Percentiles rank a stretch among this genome's conserved stretches.
These are phyloP conservation scores for Phoenix dactylifera DNA, from an alignment of 176 grass and related monocot genomes.

Conservation along the genomic window DNA sequence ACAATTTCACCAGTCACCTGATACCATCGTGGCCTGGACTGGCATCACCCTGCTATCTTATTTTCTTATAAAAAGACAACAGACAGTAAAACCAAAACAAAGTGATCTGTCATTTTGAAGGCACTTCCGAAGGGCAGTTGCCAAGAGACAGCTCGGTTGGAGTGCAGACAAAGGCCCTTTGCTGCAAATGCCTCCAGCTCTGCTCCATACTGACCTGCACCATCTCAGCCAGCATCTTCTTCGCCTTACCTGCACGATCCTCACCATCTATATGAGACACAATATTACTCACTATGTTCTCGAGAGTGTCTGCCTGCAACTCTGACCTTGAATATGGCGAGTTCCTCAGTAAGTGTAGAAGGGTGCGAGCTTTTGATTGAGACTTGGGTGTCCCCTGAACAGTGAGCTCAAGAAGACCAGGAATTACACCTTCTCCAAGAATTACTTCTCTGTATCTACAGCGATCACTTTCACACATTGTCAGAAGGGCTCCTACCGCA, in stretches of 20 bases:
- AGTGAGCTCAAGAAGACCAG: slow-evolving; percentile 78
- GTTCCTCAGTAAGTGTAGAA: slow-evolving; percentile 62
- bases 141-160: too few species aligned
- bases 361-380: slow-evolving; percentile 49
- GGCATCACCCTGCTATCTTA: slow-evolving; percentile 25
- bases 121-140: too few species aligned
- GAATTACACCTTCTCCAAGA: slow-evolving; percentile 76
- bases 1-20: slow-evolving; percentile 43
- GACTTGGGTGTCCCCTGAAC: slow-evolving; percentile 71
- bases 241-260: slow-evolving; percentile 57
- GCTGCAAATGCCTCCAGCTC: slow-evolving; percentile 88
- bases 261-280: slow-evolving; percentile 70
- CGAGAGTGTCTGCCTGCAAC: slow-evolving; percentile 48
- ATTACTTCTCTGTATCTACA: slow-evolving; percentile 63
- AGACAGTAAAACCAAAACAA: slow-evolving; percentile 26
- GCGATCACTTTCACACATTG: slow-evolving; percentile 62
- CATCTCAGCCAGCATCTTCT: slow-evolving; percentile 97
- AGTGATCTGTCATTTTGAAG: slow-evolving; percentile 13
- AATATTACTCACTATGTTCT: slow-evolving; percentile 80
- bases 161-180: slow-evolving; percentile 47
- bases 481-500: slow-evolving; percentile 62
- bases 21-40: slow-evolving; percentile 46
- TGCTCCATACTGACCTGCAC: slow-evolving; percentile 96
- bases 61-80: slow-evolving; percentile 19
- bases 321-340: slow-evolving; percentile 37